Conservation (phyloP, 176 grass and related monocot genomes). For the Oryza nivara region DNA sequence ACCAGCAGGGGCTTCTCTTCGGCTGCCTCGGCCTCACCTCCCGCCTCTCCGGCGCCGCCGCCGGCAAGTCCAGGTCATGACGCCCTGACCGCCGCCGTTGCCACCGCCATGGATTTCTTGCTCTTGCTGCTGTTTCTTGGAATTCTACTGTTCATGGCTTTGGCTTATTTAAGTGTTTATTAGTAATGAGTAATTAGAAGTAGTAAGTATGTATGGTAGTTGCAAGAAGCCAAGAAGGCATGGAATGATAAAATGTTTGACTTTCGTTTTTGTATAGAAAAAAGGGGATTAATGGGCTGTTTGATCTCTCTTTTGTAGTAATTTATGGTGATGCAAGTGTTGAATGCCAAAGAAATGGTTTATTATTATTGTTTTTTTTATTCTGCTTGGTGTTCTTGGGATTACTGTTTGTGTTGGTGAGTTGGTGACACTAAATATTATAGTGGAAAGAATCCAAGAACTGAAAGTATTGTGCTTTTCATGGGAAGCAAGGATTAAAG, state of each 20-base stretch:
- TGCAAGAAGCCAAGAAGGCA: slow-evolving; percentile 7
- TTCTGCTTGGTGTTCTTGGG: not conserved
- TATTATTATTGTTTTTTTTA: not conserved
- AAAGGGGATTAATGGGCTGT: not conserved
- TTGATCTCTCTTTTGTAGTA: slow-evolving; percentile 36
- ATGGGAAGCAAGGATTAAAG: not conserved
- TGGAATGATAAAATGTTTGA: slow-evolving; percentile 1
- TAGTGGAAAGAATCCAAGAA: not conserved
- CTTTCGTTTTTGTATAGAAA: slow-evolving; percentile 27
- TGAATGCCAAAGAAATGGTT: not conserved
- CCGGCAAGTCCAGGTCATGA: slow-evolving; percentile 52
- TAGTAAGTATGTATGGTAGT: slow-evolving; percentile 1
- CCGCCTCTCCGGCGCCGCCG: slow-evolving; percentile 30
- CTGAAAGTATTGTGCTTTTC: not conserved
- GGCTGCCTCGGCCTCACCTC: slow-evolving; percentile 72
- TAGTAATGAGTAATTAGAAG: slow-evolving; percentile 1
- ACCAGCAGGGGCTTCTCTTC: slow-evolving; percentile 65
- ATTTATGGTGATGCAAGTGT: slow-evolving; percentile 21
- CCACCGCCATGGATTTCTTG: not conserved
- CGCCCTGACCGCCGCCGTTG: not conserved
- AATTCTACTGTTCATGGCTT: not conserved
- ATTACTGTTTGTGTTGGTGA: not conserved
- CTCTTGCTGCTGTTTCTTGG: not conserved
- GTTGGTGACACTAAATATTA: not conserved
- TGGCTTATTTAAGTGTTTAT: slow-evolving; percentile 28